A percentile compares a stretch with the other conserved stretches of the same genome.
phyloP scores from a whole-genome alignment of 1,284 basidiomycete species.

The Boletus mariae region DNA sequence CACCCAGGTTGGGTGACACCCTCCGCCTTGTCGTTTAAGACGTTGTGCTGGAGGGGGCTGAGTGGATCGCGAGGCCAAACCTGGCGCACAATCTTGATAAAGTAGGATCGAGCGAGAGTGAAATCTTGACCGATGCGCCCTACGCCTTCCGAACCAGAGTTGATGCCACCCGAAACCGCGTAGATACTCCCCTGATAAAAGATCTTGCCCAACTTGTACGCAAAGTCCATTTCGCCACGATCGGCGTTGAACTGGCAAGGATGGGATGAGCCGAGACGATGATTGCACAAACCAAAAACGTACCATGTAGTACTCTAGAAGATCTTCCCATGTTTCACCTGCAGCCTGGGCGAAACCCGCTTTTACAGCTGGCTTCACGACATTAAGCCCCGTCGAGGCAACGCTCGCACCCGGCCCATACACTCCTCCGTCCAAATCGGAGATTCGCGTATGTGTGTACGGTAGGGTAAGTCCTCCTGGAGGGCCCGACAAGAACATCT shows the following conservation, averaged over 20 bases:
- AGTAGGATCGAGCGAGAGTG: slow-evolving; percentile 74
- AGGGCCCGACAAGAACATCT: slow-evolving; percentile 77
- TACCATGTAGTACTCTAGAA: slow-evolving; percentile 87
- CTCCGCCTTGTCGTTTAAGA: slow-evolving; percentile 44
- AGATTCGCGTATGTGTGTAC: slow-evolving; percentile 77
- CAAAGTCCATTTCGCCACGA: slow-evolving; percentile 80
- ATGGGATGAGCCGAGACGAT: slow-evolving; percentile 4
- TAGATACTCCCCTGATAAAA: slow-evolving; percentile 93
- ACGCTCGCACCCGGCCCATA: slow-evolving; percentile 93
- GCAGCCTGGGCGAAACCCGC: slow-evolving; percentile 78
- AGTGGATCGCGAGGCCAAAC: slow-evolving; percentile 79
- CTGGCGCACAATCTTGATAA: slow-evolving; percentile 73
- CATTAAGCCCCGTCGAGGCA: slow-evolving; percentile 78
- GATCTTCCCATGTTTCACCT: slow-evolving; percentile 89
- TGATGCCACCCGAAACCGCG: slow-evolving; percentile 64
- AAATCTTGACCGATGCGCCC: slow-evolving; percentile 78
- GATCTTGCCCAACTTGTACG: slow-evolving; percentile 86
- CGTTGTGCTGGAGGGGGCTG: slow-evolving; percentile 45
- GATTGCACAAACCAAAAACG: slow-evolving; percentile 16
- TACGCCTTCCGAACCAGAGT: slow-evolving; percentile 83
- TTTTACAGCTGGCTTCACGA: slow-evolving; percentile 72
- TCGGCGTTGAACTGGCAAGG: slow-evolving; percentile 81
- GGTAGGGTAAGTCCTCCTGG: slow-evolving; percentile 89
- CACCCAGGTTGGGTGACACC: slow-evolving; percentile 58
- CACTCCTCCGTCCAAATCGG: slow-evolving; percentile 87